Conservation (phyloP, 805 yeast genomes). For the Metschnikowia continentalis region DNA sequence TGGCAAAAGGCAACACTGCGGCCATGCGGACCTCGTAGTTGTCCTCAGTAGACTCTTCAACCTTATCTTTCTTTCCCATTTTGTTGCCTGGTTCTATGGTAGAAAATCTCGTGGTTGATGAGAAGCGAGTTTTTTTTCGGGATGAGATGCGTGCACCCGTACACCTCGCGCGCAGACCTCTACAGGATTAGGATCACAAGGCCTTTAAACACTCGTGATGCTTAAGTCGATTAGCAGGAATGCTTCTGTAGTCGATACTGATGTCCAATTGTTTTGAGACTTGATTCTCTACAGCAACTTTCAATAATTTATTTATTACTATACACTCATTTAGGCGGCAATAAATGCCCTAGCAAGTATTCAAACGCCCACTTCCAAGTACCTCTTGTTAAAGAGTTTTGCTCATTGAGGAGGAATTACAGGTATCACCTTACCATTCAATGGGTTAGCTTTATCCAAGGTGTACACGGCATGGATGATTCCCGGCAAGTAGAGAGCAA, state of each 20-base stretch:
- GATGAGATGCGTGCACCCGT: constrained; percentile 8
- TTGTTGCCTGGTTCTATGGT: constrained; percentile 6
- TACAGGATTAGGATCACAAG: too few relatives aligned
- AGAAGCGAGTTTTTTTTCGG: constrained; percentile 6
- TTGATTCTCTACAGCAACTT: not conserved
- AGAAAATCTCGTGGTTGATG: constrained; percentile 1
- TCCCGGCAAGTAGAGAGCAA: constrained; percentile 1
- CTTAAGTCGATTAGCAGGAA: too few relatives aligned
- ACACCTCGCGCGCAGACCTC: not conserved
- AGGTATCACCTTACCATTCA: not conserved
- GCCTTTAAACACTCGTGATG: too few relatives aligned
- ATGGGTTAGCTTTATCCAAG: not conserved
- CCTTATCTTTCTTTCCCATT: constrained; percentile 45
- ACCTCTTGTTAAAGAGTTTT: not conserved
- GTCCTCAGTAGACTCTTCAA: constrained; percentile 48
- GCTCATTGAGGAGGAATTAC: not conserved
- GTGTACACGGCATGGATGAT: constrained; percentile 1
- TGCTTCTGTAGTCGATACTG: too few relatives aligned
- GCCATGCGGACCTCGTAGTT: constrained; percentile 91
- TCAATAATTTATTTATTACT: not conserved
- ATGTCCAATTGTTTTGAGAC: too few relatives aligned
- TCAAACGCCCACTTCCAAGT: not conserved
- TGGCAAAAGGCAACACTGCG: constrained; percentile 87
- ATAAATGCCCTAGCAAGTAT: not conserved
- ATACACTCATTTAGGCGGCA: constrained; percentile 1